Conservation (phyloP, 2,329 filamentous ascomycete species). For the Colletotrichum camelliae region DNA sequence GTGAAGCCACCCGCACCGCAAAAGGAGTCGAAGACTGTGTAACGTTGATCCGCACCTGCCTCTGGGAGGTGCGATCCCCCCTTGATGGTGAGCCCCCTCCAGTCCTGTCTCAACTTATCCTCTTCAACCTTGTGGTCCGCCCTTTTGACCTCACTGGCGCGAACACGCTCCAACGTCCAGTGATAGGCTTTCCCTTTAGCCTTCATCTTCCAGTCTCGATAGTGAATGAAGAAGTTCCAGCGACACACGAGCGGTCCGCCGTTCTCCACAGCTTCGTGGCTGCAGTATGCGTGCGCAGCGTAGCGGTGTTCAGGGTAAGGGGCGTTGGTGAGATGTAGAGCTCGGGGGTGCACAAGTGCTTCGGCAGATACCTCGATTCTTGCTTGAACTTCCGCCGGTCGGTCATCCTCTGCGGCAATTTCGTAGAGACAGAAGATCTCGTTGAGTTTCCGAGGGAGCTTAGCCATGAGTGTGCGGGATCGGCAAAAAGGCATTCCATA, state of each 20-base stretch:
- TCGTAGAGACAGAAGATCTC: slow-evolving; percentile 51
- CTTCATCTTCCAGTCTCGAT: slow-evolving; percentile 31
- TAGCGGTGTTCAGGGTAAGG: slow-evolving; percentile 45
- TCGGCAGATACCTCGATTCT: slow-evolving; percentile 46
- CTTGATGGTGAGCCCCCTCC: slow-evolving; percentile 41
- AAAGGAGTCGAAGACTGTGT: slow-evolving; percentile 75
- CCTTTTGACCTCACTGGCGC: slow-evolving; percentile 33
- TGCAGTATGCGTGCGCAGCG: slow-evolving; percentile 21
- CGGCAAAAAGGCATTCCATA: slow-evolving; percentile 45
- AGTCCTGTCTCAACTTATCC: slow-evolving; percentile 35
- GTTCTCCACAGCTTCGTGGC: slow-evolving; percentile 26
- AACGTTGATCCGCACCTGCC: slow-evolving; percentile 44
- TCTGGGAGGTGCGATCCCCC: slow-evolving; percentile 39
- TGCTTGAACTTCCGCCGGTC: slow-evolving; percentile 37
- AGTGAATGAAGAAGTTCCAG: slow-evolving; percentile 48
- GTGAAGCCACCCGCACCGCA: slow-evolving; percentile 77
- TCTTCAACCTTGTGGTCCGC: slow-evolving; percentile 33
- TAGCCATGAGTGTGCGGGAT: slow-evolving; percentile 37
- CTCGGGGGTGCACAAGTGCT: slow-evolving; percentile 43
- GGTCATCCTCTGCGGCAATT: slow-evolving; percentile 38
- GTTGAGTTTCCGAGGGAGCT: slow-evolving; percentile 43
- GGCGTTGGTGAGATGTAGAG: slow-evolving; percentile 61
- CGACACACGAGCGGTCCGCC: slow-evolving; percentile 54
- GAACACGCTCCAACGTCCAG: slow-evolving; percentile 40
- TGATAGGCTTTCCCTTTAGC: slow-evolving; percentile 31